Percentiles rank a stretch among this genome's conserved stretches.
Conservation (phyloP, 345 rosid species). For the Bruguiera gymnorhiza region DNA sequence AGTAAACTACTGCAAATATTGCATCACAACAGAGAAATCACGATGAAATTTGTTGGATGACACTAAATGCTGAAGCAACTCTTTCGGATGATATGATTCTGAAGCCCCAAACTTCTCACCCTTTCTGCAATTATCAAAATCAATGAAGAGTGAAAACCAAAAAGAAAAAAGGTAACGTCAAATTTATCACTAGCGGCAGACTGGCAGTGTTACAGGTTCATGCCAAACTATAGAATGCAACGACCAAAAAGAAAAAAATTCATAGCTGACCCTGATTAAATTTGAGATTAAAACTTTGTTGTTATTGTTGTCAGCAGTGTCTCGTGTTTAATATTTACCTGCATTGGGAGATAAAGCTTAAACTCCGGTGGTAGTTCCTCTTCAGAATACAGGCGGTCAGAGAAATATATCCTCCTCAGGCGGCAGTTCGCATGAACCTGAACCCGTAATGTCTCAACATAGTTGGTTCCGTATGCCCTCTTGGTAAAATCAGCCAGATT, state of each 20-base stretch:
- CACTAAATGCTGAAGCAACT: neutral
- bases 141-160: neutral
- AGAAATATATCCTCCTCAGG: conserved; percentile 82
- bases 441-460: conserved; percentile 87
- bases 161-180: neutral
- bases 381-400: conserved; percentile 89
- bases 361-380: conserved; percentile 99
- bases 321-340: conserved; percentile 38
- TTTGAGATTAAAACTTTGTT: too few species aligned
- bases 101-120: conserved; percentile 21
- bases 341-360: conserved; percentile 88
- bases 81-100: neutral
- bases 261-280: too few species aligned
- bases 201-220: neutral
- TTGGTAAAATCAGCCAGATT: conserved; percentile 87
- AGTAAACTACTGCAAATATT: neutral
- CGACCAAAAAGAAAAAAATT: too few species aligned
- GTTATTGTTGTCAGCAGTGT: neutral
- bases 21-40: neutral
- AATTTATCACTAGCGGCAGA: neutral
- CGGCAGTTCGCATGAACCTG: conserved; percentile 98
- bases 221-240: neutral
- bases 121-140: conserved; percentile 44
- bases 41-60: neutral
- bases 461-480: conserved; percentile 96